Conservation (phyloP, 2,329 filamentous ascomycete genomes). For the Ophiostoma ulmi region DNA sequence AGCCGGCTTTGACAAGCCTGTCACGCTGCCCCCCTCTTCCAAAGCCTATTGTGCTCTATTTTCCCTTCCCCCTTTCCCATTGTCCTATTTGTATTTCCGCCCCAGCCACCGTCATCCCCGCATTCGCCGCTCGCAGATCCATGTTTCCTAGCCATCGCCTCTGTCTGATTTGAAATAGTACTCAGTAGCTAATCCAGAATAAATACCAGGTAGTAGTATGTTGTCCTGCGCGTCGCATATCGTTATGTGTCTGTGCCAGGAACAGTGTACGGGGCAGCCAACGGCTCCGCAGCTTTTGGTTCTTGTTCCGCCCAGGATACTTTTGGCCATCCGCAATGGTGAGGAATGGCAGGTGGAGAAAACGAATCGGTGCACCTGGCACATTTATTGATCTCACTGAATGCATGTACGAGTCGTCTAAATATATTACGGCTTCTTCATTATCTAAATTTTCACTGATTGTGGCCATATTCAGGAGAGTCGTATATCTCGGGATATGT, state of each 20-base stretch:
- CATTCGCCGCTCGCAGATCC: conserved; percentile 18
- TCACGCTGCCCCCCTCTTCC: background rate
- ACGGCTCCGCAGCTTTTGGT: conserved; percentile 22
- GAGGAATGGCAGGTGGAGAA: background rate
- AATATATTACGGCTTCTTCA: too few species aligned
- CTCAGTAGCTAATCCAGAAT: background rate
- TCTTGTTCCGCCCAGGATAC: conserved; percentile 16
- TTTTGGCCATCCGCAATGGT: conserved; percentile 17
- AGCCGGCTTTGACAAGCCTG: background rate
- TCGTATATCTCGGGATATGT: background rate
- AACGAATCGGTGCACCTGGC: too few species aligned
- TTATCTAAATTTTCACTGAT: too few species aligned
- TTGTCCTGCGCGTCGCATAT: background rate
- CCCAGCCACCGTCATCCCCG: conserved; percentile 18
- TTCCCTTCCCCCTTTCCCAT: conserved; percentile 15
- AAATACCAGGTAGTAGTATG: background rate
- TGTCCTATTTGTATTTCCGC: conserved; percentile 15
- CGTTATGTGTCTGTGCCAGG: background rate
- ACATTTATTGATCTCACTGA: too few species aligned
- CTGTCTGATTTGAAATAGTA: conserved; percentile 4
- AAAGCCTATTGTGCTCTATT: background rate
- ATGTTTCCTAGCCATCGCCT: conserved; percentile 15
- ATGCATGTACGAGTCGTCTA: too few species aligned
- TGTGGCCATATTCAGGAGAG: too few species aligned
- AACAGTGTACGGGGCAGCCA: background rate